phyloP scores from a whole-genome alignment of 2,329 filamentous ascomycete genomes.

The Ascochyta lentis region DNA sequence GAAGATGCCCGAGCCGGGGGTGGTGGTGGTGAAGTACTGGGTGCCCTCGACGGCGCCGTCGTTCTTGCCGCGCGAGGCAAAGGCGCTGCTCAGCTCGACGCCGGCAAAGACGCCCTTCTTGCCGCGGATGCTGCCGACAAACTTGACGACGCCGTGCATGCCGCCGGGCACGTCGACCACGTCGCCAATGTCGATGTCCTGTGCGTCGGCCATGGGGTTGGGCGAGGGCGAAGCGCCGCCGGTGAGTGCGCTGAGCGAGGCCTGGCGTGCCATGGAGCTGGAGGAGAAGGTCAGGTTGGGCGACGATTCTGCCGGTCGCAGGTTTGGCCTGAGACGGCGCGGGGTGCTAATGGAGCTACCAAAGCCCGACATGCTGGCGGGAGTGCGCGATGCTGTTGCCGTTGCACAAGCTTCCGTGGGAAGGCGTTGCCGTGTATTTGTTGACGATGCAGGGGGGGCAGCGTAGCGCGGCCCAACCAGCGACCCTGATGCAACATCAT shows the following conservation, averaged over 20 bases:
- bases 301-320: slow-evolving; percentile 50
- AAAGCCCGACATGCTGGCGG: slow-evolving; percentile 17
- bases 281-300: slow-evolving; percentile 51
- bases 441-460: slow-evolving; percentile 9
- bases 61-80: slow-evolving; percentile 87
- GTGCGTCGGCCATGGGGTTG: slow-evolving; percentile 55
- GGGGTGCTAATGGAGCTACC: slow-evolving; percentile 19
- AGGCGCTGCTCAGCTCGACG: slow-evolving; percentile 84
- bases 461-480: not conserved
- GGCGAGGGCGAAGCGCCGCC: slow-evolving; percentile 51
- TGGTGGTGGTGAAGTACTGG: slow-evolving; percentile 80
- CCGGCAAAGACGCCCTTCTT: slow-evolving; percentile 93
- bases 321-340: slow-evolving; percentile 42
- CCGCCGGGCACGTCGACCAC: slow-evolving; percentile 89
- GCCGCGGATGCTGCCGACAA: slow-evolving; percentile 83
- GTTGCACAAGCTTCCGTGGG: slow-evolving; percentile 4
- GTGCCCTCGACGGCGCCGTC: slow-evolving; percentile 88
- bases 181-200: slow-evolving; percentile 76
- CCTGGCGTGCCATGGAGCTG: slow-evolving; percentile 69
- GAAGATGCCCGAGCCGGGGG: slow-evolving; percentile 89
- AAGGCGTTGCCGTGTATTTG: slow-evolving; percentile 17
- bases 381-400: slow-evolving; percentile 7
- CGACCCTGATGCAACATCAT: not conserved
- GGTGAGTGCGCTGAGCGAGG: slow-evolving; percentile 73
- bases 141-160: slow-evolving; percentile 90